Base-by-base conservation (phyloP, 73 alveolate genomes). In the Tetrahymena borealis region DNA sequence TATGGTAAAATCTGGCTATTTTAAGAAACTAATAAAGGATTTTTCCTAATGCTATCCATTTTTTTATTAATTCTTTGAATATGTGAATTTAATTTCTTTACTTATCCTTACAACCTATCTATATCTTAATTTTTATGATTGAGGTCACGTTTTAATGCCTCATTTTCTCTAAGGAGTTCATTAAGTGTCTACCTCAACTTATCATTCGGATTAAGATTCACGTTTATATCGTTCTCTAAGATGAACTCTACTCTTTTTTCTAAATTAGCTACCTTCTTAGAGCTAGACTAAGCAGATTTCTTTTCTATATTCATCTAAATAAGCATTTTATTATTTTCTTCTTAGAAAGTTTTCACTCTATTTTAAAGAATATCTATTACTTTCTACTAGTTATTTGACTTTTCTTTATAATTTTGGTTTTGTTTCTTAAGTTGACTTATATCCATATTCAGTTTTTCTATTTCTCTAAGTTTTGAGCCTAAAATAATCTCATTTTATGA, bases 241-340 rank as follows among this genome's bases (percentile, higher is more conserved):
- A 93, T 42, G 78, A 93, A 93, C 20, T 93, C 95, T 11, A 93
- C 91, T 39, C 95, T 93, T n/a, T 93, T 93, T 40, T 93, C 95
- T 85, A 93, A 42, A 7, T 91, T 92, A 13, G 91, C 13, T 16
- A 93, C 91, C 35, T 93, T 93, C 36, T 85, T 93, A 79, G 78
- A 39, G 32, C 39, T 39, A 2, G 77, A 39, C 79, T 85, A 90
- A 40, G 90, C 91, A 18, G 91, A 85, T 40, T 93, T 93, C 32
- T 91, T 79, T 36, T 93, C 95, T 39, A 77, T 36, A 33, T 93
- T 93, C 90, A 93, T 33, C 41, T 93, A 39, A 40, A 41, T 93
- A 24, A 40, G 78, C 39, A 93, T 33, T 32, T 90, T 93, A 2
- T 78, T 79, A 90, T 85, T 93, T 12, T 93, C 95, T 78, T 93